These are phyloP conservation scores for Hortiboletus flavorubellus DNA, from an alignment of 768 basidiomycete genomes.

Conservation along the genomic window DNA sequence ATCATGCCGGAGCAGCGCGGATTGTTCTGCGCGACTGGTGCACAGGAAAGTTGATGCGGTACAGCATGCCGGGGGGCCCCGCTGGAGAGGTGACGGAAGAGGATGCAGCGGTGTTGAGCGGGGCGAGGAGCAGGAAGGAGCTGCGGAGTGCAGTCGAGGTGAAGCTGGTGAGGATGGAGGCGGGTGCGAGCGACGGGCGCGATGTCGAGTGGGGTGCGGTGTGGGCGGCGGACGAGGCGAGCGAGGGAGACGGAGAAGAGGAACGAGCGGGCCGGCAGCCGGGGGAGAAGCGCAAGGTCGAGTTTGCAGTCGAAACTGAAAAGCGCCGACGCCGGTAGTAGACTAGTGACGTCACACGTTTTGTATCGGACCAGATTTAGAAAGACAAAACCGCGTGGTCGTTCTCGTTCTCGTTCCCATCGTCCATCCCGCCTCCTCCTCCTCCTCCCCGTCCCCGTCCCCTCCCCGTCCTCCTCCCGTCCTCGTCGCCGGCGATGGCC, in stretches of 20 bases:
- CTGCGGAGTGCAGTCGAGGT: conserved; percentile 49
- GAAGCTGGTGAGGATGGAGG: conserved; percentile 56
- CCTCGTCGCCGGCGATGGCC: conserved; percentile 37
- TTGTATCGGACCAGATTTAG: conserved; percentile 20
- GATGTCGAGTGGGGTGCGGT: conserved; percentile 38
- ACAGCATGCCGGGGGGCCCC: conserved; percentile 51
- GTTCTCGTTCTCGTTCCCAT: neutral
- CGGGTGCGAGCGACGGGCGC: conserved; percentile 40
- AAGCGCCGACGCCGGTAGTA: conserved; percentile 11
- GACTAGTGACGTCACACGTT: conserved; percentile 19
- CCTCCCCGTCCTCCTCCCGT: neutral
- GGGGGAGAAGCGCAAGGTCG: conserved; percentile 45
- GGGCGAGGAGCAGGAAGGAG: conserved; percentile 58
- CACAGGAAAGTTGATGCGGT: conserved; percentile 67
- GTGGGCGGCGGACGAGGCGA: conserved; percentile 38
- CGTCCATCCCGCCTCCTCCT: neutral
- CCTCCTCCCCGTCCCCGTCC: neutral
- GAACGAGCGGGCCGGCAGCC: conserved; percentile 38
- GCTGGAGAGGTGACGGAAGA: conserved; percentile 20
- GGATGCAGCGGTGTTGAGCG: conserved; percentile 50
- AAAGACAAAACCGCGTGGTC: conserved; percentile 21
- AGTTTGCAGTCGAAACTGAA: conserved; percentile 38
- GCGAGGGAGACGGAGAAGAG: conserved; percentile 26
- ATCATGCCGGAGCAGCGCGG: conserved; percentile 71
- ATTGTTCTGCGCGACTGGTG: conserved; percentile 85